Percentiles rank a stretch among this genome's conserved stretches.
phyloP scores from a whole-genome alignment of 352 stramenopile species.

The Globisporangium lucens region DNA sequence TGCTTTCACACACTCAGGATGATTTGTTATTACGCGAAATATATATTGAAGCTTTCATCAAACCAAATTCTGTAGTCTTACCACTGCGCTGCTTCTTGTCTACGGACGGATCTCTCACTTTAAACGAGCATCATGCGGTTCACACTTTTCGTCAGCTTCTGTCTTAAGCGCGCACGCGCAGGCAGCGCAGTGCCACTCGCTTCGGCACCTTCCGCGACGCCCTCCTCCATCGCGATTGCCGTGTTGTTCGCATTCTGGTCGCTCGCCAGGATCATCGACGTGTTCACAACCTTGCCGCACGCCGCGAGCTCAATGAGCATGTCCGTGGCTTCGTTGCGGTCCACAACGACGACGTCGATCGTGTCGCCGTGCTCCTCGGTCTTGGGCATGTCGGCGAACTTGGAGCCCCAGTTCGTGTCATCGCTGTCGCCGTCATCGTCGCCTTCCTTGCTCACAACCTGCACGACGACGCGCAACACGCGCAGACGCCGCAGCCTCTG shows the following conservation, averaged over 20 bases:
- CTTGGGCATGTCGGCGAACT: conserved; percentile 53
- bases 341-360: conserved; percentile 63
- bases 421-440: conserved; percentile 15
- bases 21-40: conserved; percentile 6
- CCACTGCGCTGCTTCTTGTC: not conserved
- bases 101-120: not conserved
- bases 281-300: conserved; percentile 62
- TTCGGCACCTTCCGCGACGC: conserved; percentile 4
- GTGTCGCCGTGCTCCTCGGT: conserved; percentile 55
- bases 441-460: conserved; percentile 27
- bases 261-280: conserved; percentile 34
- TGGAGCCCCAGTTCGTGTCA: conserved; percentile 30
- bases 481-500: conserved; percentile 41
- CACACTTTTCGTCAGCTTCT: conserved; percentile 41
- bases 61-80: too few species aligned
- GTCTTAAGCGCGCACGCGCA: conserved; percentile 25
- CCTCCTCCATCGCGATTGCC: conserved; percentile 39
- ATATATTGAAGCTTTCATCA: conserved; percentile 3
- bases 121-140: conserved; percentile 51
- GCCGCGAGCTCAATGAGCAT: conserved; percentile 67
- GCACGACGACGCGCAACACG: conserved; percentile 57
- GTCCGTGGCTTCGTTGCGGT: conserved; percentile 56
- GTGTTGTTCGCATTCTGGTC: conserved; percentile 26
- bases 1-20: not conserved
- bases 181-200: conserved; percentile 18